A percentile compares a stretch with the other conserved stretches of the same genome.
phyloP scores from a whole-genome alignment of 352 stramenopile genomes.

The Phytophthora gonapodyides region DNA sequence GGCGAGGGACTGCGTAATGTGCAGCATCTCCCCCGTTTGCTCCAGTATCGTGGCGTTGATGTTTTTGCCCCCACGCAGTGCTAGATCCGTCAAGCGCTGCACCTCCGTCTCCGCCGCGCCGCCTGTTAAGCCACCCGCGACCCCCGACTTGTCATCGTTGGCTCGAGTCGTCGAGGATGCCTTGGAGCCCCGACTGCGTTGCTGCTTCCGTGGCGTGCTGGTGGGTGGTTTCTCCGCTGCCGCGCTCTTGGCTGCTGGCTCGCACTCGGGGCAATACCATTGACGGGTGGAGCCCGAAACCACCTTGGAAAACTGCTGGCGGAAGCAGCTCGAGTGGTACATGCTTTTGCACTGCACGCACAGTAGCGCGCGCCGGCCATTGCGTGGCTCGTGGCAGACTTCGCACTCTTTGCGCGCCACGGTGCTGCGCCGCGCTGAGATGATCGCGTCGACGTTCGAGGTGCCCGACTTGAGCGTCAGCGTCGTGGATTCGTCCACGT shows the following conservation, averaged over 20 bases:
- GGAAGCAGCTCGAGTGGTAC: slow-evolving; percentile 87
- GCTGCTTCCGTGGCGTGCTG: slow-evolving; percentile 46
- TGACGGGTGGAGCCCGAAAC: slow-evolving; percentile 65
- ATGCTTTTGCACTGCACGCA: slow-evolving; percentile 83
- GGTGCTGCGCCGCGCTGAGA: slow-evolving; percentile 66
- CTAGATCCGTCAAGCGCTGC: slow-evolving; percentile 73
- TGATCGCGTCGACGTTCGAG: slow-evolving; percentile 72
- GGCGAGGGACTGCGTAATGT: slow-evolving; percentile 56
- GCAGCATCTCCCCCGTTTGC: slow-evolving; percentile 76
- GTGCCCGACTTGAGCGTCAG: slow-evolving; percentile 53
- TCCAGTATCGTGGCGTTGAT: slow-evolving; percentile 81
- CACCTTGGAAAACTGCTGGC: slow-evolving; percentile 76
- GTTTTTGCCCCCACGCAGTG: slow-evolving; percentile 66
- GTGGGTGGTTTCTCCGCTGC: slow-evolving; percentile 39
- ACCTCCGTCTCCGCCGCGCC: slow-evolving; percentile 47
- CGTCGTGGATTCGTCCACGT: slow-evolving; percentile 31
- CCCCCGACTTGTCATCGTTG: slow-evolving; percentile 27
- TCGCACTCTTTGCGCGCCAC: slow-evolving; percentile 73
- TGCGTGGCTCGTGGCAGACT: slow-evolving; percentile 73
- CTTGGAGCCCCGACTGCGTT: slow-evolving; percentile 33
- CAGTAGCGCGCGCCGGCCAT: slow-evolving; percentile 76
- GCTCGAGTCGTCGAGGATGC: slow-evolving; percentile 16
- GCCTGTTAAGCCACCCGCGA: slow-evolving; percentile 17
- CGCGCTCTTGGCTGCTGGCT: slow-evolving; percentile 40
- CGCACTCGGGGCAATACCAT: slow-evolving; percentile 85